These are phyloP conservation scores for Fusarium longipes DNA, from an alignment of 2,329 filamentous ascomycete genomes.

Conservation along the genomic window DNA sequence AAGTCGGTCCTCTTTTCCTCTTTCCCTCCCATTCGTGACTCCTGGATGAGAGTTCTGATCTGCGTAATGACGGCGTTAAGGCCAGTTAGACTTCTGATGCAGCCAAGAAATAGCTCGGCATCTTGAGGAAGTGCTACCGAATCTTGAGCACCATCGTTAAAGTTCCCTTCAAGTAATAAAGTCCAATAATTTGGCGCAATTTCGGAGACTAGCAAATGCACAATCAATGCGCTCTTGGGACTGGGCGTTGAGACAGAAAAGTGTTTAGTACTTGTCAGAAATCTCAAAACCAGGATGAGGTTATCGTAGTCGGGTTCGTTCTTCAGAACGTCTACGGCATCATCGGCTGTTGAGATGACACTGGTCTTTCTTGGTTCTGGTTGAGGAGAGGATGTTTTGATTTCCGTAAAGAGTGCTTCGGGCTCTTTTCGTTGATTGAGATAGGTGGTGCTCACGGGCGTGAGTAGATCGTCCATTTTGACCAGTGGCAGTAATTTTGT, in stretches of 20 bases:
- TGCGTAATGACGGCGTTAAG: slow-evolving; percentile 81
- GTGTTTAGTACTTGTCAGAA: slow-evolving; percentile 55
- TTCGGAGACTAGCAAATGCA: slow-evolving; percentile 77
- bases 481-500: neutral
- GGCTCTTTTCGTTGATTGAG: slow-evolving; percentile 52
- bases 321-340: slow-evolving; percentile 70
- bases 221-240: slow-evolving; percentile 77
- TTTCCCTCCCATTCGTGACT: slow-evolving; percentile 56
- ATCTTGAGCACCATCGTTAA: slow-evolving; percentile 16
- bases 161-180: slow-evolving; percentile 62
- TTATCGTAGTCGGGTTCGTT: slow-evolving; percentile 70
- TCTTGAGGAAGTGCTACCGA: slow-evolving; percentile 49
- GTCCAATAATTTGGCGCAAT: slow-evolving; percentile 88
- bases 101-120: slow-evolving; percentile 66
- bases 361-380: slow-evolving; percentile 4
- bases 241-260: slow-evolving; percentile 59
- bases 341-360: slow-evolving; percentile 53
- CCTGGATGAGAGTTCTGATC: slow-evolving; percentile 70
- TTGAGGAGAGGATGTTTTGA: slow-evolving; percentile 41
- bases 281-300: slow-evolving; percentile 64
- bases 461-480: slow-evolving; percentile 67
- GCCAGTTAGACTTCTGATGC: slow-evolving; percentile 78
- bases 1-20: slow-evolving; percentile 56
- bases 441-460: slow-evolving; percentile 65
- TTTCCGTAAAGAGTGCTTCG: slow-evolving; percentile 54